Evolutionary conservation across 2,329 filamentous ascomycete genomes (phyloP), one percentile per base, ranked within the genome.

Genomic region (Calonectria pseudoturangicola): DNA sequence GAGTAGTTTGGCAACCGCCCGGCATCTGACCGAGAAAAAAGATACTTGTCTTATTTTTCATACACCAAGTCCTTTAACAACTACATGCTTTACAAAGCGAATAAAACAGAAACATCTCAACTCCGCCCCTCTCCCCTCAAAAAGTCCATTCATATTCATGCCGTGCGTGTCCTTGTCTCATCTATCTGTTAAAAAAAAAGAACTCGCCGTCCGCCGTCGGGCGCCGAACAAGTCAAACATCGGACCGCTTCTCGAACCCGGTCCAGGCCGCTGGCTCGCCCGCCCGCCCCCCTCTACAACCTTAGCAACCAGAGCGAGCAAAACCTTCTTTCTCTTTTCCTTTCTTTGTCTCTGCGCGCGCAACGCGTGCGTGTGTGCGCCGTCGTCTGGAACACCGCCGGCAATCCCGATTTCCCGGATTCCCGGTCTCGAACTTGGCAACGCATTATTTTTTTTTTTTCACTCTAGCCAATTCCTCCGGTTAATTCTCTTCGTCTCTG

Each of bases 341-440:
- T 58, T 16, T 48, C 10, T 30, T n/a, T 28, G 16, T n/a, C 39
- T 41, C 28, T 41, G 8, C 33, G 10, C 33, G 10, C 33, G 30
- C 30, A 33, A 33, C 30, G 41, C 16, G 41, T 21, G 15, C 10
- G 41, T n/a, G 41, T 43, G 15, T 10, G 41, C 8, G 41, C 18
- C 15, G 10, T 13, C 18, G 18, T n/a, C 30, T 33, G 27, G 28
- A 27, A 6, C 54, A 33, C 18, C n/a, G 3, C 21, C 33, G 28
- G 33, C 54, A 15, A n/a, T 28, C 28, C 66, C 66, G 54, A 58
- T 51, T 47, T 39, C 66, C 25, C 28, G 43, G 48, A 41, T 41
- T 51, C 45, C 43, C 36, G n/a, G 30, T 58, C 62, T 60, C n/a
- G 58, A 65, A 56, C 67, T 15, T 45, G 27, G 27, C 36, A 25